A percentile compares a stretch with the other conserved stretches of the same genome.
Conservation (phyloP, 257 asterid species). For the Jaltomata sinuosa region DNA sequence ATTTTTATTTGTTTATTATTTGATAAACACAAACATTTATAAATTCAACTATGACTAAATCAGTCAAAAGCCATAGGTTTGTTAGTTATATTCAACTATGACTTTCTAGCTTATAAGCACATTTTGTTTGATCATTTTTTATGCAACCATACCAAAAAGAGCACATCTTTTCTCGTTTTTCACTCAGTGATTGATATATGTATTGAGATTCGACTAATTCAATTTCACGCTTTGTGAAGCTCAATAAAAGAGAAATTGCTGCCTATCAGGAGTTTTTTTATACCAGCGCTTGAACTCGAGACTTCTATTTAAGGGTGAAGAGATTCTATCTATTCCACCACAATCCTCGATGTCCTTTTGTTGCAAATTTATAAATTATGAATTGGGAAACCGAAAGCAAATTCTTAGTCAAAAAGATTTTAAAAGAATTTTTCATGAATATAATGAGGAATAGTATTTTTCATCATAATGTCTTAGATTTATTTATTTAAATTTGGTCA, state of each 20-base stretch:
- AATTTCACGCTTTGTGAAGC: accelerated
- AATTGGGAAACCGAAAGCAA: not conserved
- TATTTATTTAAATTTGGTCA: not conserved
- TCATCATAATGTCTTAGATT: not conserved
- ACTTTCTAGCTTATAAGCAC: not conserved
- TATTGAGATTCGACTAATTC: not conserved
- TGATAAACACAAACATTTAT: no score
- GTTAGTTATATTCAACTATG: not conserved
- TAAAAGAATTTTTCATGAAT: not conserved
- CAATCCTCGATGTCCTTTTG: no score
- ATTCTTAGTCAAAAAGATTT: not conserved
- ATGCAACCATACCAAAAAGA: not conserved
- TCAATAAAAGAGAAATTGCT: not conserved
- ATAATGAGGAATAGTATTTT: not conserved
- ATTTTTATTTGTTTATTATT: not conserved
- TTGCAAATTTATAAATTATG: not conserved
- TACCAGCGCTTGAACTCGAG: not conserved
- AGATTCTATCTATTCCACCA: not conserved
- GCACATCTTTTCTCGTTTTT: not conserved
- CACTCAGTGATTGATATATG: not conserved
- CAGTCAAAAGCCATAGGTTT: not conserved
- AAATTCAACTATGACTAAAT: no score
- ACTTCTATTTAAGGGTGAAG: not conserved
- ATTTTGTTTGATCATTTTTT: not conserved
- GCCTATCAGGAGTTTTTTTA: not conserved